Evolutionary conservation across 176 grass and related monocot genomes (phyloP).

Genomic region (Oropetium thomaeum): DNA sequence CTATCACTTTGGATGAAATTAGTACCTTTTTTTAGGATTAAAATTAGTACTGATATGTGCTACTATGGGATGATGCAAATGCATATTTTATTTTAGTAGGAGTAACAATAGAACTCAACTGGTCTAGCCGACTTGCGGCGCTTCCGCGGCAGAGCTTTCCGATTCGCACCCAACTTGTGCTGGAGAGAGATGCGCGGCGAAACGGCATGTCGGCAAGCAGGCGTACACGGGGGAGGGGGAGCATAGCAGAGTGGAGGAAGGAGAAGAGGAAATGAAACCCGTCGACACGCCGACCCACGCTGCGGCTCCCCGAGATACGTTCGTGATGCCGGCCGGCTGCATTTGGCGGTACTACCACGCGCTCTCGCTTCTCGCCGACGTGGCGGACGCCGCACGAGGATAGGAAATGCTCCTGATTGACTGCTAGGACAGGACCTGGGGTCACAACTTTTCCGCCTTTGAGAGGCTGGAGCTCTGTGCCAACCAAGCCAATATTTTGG

Average conservation of each 20-base stretch:
- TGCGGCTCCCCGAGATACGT: neutral
- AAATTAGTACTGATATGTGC: too few species aligned
- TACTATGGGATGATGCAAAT: too few species aligned
- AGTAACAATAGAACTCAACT: neutral
- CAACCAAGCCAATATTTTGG: too few species aligned
- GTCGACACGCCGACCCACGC: neutral
- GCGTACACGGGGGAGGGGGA: neutral
- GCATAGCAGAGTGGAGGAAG: too few species aligned
- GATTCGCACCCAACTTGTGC: neutral
- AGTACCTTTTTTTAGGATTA: too few species aligned
- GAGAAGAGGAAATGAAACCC: too few species aligned
- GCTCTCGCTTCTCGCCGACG: neutral
- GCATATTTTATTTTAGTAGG: neutral
- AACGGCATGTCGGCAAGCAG: neutral
- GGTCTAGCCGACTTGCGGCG: neutral
- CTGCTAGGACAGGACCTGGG: too few species aligned
- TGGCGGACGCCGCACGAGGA: neutral
- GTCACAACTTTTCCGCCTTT: too few species aligned
- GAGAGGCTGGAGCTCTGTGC: too few species aligned
- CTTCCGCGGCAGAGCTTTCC: neutral
- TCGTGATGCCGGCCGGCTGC: neutral
- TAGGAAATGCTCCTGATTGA: too few species aligned
- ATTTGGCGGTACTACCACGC: neutral
- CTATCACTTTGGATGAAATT: too few species aligned
- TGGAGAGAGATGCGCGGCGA: neutral